Base-by-base conservation (phyloP, 306 rosid genomes). In the Acacia crassicarpa region DNA sequence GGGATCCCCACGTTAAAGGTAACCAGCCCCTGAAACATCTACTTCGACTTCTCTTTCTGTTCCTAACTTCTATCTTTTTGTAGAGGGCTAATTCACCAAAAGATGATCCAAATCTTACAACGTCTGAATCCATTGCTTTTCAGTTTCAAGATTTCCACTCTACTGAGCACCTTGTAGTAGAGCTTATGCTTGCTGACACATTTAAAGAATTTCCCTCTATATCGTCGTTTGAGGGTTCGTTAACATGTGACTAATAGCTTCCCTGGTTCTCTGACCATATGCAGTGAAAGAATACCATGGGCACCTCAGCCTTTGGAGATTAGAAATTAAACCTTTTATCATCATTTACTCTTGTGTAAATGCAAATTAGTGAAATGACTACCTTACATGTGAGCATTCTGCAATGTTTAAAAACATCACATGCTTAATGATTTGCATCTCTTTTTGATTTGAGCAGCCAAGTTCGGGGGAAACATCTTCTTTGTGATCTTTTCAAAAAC, bases 1-100 rank as follows among this genome's bases (percentile, higher is more conserved):
- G 82, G 81, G 86, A 90, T 27, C 14, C 75, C 5, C 75, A 89
- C 41, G 82, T 88, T 53, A 65, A 11, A 87, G 91, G 94, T 90
- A 87, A 14, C 16, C 22, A 14, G 44, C 13, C 68, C 23, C 45
- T 9, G 56, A 54, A 38, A 14, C 8, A 6, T 22, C 56, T 41
- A 1, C 9, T 44, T 17, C 27, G 33, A 25, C 40, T 44, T 48
- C 41, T 72, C 59, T 15, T 15, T 25, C 30, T 46, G 41, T 72
- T 27, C 19, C 22, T 46, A 1, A 13, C 32, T 25, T 48, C n/a
- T 72, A 25, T 72, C 25, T 23, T 72, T 72, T 9, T 8, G 13
- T 5, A n/a, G 13, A 22, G 35, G 9, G 30, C 20, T 44, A 70
- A 22, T n/a, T 40, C 51, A 20, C 54, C 46, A 40, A 48, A 12